These are phyloP conservation scores for Clarireedia sp. DNA, from an alignment of 2,329 filamentous ascomycete genomes.

Conservation along the genomic window DNA sequence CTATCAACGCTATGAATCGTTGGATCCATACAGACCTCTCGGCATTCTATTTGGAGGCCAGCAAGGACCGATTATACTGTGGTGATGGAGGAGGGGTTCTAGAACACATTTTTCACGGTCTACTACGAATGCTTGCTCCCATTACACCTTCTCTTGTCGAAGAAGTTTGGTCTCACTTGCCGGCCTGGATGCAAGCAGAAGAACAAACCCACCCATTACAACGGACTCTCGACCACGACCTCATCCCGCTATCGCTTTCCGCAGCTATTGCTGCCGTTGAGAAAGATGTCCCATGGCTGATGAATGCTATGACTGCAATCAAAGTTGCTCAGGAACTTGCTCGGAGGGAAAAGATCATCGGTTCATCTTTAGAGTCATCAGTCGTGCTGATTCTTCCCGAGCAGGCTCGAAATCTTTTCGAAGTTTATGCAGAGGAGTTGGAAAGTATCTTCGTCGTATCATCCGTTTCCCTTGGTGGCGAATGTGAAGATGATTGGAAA, in stretches of 20 bases:
- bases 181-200: slow-evolving; percentile 49
- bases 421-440: slow-evolving; percentile 34
- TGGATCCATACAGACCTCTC: slow-evolving; percentile 81
- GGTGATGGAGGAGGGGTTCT: slow-evolving; percentile 59
- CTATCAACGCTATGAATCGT: slow-evolving; percentile 62
- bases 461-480: slow-evolving; percentile 43
- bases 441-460: slow-evolving; percentile 62
- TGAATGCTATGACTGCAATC: slow-evolving; percentile 50
- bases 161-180: slow-evolving; percentile 76
- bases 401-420: slow-evolving; percentile 26
- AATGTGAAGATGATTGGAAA: slow-evolving; percentile 41
- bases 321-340: slow-evolving; percentile 70
- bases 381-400: slow-evolving; percentile 47
- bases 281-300: slow-evolving; percentile 21
- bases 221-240: slow-evolving; percentile 25
- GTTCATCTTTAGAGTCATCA: slow-evolving; percentile 71
- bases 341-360: slow-evolving; percentile 62
- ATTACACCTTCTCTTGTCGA: slow-evolving; percentile 78
- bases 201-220: slow-evolving; percentile 35
- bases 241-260: slow-evolving; percentile 10
- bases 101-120: slow-evolving; percentile 59
- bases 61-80: slow-evolving; percentile 90
- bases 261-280: slow-evolving; percentile 1
- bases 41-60: slow-evolving; percentile 85
- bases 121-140: slow-evolving; percentile 73